Evolutionary conservation across 192 early-diverging fungal species (phyloP), one percentile per base, ranked within the genome.

Genomic region (Mortierella antarctica): DNA sequence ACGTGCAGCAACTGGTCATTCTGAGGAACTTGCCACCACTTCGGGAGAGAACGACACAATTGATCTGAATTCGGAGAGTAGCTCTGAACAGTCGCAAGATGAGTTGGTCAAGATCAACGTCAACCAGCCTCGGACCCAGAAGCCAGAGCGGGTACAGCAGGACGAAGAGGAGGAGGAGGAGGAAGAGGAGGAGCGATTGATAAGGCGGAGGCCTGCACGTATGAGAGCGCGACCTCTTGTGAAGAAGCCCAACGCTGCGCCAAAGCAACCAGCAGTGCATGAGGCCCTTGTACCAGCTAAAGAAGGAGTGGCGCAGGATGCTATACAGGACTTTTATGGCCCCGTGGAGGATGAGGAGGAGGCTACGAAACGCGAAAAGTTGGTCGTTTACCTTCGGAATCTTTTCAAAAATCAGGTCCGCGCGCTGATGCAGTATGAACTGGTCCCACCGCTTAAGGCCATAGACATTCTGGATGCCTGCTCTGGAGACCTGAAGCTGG

Each of bases 381-480:
- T 73, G 18, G 20, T 68, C 18, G 11, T 76, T 11, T 64, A 68
- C 47, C 39, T 57, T 39, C 44, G 57, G 40, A 39, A 68, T 42
- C 10, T 56, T 5, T 76, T 69, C 54, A 18, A 21, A 14, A 13
- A 39, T 4, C 60, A 76, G 61, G 64, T 76, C n/a, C 47, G 64
- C 47, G 47, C 40, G 2, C 17, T 76, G 48, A 54, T 64, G 49
- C 14, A 64, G 57, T 44, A 46, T 14, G 74, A 76, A 17, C 59
- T 76, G 8, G 61, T 76, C 1, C 66, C 64, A 5, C 53, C 56
- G 23, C 46, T 68, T 47, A 76, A 42, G 48, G 67, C 74, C 0
- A 76, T 76, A 39, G 74, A 76, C 21, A 62, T 69, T 44, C n/a
- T 76, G 40, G 74, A 76, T 69, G 66, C 74, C 12, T 67, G 60